phyloP scores from a whole-genome alignment of 805 yeast genomes.

The Lachancea fermentati region DNA sequence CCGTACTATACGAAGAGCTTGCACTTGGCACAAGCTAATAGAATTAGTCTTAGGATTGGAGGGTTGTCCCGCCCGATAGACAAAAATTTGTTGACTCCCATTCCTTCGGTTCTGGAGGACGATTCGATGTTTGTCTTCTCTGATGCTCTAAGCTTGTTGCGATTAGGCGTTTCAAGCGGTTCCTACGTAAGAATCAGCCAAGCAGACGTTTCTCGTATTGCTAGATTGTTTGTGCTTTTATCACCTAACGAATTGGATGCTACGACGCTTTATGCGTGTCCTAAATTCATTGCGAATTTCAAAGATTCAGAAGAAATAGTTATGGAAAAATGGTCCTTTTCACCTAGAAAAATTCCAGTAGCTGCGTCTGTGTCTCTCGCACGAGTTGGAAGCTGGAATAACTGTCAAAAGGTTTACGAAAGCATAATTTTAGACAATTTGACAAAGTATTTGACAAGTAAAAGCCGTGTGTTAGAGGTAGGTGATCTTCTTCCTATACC shows the following conservation, averaged over 20 bases:
- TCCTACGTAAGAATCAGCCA: slow-evolving; percentile 13
- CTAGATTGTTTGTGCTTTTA: slow-evolving; percentile 19
- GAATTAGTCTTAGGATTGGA: slow-evolving; percentile 5
- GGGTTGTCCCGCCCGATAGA: slow-evolving; percentile 9
- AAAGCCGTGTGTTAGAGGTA: slow-evolving; percentile 51
- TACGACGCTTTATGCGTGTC: slow-evolving; percentile 18
- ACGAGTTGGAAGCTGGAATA: slow-evolving; percentile 25
- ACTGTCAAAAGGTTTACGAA: slow-evolving; percentile 27
- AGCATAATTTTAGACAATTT: slow-evolving; percentile 47
- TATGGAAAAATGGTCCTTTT: slow-evolving; percentile 9
- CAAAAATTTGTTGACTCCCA: slow-evolving; percentile 9
- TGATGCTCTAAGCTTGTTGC: slow-evolving; percentile 12
- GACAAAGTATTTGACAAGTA: slow-evolving; percentile 53
- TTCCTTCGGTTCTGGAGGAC: slow-evolving; percentile 20
- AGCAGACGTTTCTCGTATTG: slow-evolving; percentile 7
- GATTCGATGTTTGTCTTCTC: slow-evolving; percentile 28
- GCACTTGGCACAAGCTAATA: slow-evolving; percentile 4
- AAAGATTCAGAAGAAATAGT: slow-evolving; percentile 4
- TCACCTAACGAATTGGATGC: slow-evolving; percentile 20
- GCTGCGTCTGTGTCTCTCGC: slow-evolving; percentile 24
- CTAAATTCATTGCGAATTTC: slow-evolving; percentile 22
- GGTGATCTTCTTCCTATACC: slow-evolving; percentile 74
- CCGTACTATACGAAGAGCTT: not conserved
- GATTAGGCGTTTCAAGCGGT: slow-evolving; percentile 24
- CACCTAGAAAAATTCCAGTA: slow-evolving; percentile 11